Percentiles rank a stretch among this genome's conserved stretches.
phyloP scores from a whole-genome alignment of 2,329 filamentous ascomycete species.

The Corniculantispora saksenae region DNA sequence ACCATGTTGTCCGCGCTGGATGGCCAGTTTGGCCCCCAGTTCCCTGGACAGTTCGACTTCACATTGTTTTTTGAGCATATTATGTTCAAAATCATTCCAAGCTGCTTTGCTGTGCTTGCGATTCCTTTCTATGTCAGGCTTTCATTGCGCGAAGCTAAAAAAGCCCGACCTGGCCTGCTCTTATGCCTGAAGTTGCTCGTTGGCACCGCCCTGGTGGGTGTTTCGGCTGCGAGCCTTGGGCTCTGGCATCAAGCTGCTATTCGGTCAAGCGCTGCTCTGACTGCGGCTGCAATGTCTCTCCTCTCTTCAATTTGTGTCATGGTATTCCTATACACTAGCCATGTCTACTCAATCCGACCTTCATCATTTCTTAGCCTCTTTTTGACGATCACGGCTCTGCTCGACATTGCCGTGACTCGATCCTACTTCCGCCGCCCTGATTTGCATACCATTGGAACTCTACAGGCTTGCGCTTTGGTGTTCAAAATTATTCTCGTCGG shows the following conservation, averaged over 20 bases:
- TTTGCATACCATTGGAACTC: conserved; percentile 18
- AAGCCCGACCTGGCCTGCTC: neutral
- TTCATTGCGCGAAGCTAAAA: neutral
- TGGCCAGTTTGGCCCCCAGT: neutral
- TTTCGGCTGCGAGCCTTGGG: neutral
- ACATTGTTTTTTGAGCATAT: neutral
- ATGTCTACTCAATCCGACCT: conserved; percentile 33
- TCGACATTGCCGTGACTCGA: conserved; percentile 35
- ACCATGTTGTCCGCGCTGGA: neutral
- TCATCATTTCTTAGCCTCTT: conserved; percentile 34
- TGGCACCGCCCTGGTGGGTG: neutral
- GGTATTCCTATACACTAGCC: conserved; percentile 34
- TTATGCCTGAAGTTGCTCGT: neutral
- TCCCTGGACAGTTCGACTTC: neutral
- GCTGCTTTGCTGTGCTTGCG: neutral
- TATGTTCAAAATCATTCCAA: neutral
- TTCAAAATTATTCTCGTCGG: conserved; percentile 32
- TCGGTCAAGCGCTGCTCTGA: neutral
- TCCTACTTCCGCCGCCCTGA: conserved; percentile 36
- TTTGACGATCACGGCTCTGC: conserved; percentile 33
- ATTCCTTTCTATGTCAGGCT: neutral
- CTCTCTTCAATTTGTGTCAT: conserved; percentile 30
- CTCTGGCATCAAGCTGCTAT: neutral
- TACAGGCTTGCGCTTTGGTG: conserved; percentile 27
- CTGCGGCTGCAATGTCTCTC: conserved; percentile 25